These are phyloP conservation scores for Nitzschia sp. DNA, from an alignment of 108 stramenopile species.

Conservation along the genomic window DNA sequence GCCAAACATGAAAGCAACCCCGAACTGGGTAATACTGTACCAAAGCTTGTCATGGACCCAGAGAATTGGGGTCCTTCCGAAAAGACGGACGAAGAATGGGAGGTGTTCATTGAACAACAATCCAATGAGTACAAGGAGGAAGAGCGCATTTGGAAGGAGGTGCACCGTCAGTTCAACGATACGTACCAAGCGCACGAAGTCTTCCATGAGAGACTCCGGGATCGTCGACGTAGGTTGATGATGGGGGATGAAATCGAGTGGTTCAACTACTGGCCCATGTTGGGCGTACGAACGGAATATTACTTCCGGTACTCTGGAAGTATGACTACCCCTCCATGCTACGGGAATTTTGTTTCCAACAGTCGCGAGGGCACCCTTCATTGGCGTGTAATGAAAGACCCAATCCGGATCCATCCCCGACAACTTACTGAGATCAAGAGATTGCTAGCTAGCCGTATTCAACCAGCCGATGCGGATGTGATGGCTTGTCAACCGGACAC, in stretches of 20 bases:
- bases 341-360: slow-evolving; percentile 7
- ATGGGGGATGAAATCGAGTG: slow-evolving; percentile 9
- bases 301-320: slow-evolving; percentile 32
- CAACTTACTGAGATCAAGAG: slow-evolving; percentile 37
- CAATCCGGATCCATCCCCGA: slow-evolving; percentile 30
- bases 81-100: slow-evolving; percentile 27
- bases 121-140: slow-evolving; percentile 13
- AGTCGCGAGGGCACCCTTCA: slow-evolving; percentile 20
- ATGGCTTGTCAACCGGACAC: slow-evolving; percentile 30
- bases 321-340: slow-evolving; percentile 46
- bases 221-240: slow-evolving; percentile 24
- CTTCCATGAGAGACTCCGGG: neutral
- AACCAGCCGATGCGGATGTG: slow-evolving; percentile 19
- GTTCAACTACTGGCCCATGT: slow-evolving; percentile 43
- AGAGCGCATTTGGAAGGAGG: slow-evolving; percentile 9
- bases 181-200: slow-evolving; percentile 22
- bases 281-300: slow-evolving; percentile 38
- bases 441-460: slow-evolving; percentile 36
- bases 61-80: slow-evolving; percentile 19
- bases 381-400: slow-evolving; percentile 45
- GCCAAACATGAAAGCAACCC: neutral
- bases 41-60: slow-evolving; percentile 21
- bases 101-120: slow-evolving; percentile 14
- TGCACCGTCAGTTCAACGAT: slow-evolving; percentile 9
- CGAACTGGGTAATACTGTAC: slow-evolving; percentile 4